Base-by-base conservation (phyloP, 73 alveolate genomes). In the Breviolum minutum region DNA sequence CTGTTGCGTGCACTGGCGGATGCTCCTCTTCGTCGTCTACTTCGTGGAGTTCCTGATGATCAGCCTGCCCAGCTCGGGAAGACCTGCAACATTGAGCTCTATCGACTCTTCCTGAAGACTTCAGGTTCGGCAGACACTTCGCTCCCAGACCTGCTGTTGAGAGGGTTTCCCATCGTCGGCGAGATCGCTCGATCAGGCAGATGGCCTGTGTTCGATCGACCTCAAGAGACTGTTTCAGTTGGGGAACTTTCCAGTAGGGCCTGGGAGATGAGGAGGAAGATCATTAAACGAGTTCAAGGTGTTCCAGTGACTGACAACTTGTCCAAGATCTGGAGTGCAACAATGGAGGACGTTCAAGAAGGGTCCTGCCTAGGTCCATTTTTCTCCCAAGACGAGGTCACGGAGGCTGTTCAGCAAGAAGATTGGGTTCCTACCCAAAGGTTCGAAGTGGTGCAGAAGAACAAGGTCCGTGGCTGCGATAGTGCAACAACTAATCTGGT, bases 311-410 rank as follows among this genome's bases (percentile, higher is more conserved):
- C 32, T 0, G 54, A 5, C 2, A 13, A 30, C 6, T 29, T 24
- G 24, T 2, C 29, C 6, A 24, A 24, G 26, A 30, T 81, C 10
- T 81, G 90, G 90, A 8, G 48, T 2, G 74, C 77, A 3, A 84
- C 94, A 8, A 16, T 84, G 63, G 77, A 84, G 26, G 94, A 84
- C n/a, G 94, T 40, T n/a, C 24, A 9, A 40, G 94, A 84, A 4
- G 70, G 94, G n/a, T 84, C 74, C 8, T 5, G 61, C 0, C 12
- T 84, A 12, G 94, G 94, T 6, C 94, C 76, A n/a, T n/a, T n/a
- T 14, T 60, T 84, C 94, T 10, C 0, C 2, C 0, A 14, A 32
- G 94, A 84, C 2, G 77, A 19, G 32, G 94, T 40, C 54, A 40
- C 54, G 3, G 54, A 40, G 3, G 54, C 3, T 40, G 54, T 40